Base-by-base conservation (phyloP, 2,329 filamentous ascomycete species). In the Neodidymelliopsis sp. region DNA sequence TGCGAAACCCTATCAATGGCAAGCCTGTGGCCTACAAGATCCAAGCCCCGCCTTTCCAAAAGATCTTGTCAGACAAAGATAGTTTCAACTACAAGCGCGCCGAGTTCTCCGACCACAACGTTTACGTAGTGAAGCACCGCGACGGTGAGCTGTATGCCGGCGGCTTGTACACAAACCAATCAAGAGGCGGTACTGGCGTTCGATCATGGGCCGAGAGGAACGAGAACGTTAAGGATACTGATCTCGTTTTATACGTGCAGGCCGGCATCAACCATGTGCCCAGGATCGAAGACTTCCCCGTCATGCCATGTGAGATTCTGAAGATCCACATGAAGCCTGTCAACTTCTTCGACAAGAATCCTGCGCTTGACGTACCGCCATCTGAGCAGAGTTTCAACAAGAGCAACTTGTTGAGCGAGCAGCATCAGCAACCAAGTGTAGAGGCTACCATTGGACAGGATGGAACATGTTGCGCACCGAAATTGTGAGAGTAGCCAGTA, bases 91-190 rank as follows among this genome's bases (percentile, higher is more conserved):
- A 78, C 74, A 82, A 81, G 64, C 79, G 82, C 25, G 83, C 81
- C 11, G 80, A 81, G 36, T 85, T 85, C 57, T 79, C 82, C 3
- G 77, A 82, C 56, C 79, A 83, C 60, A 79, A 82, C 49, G 75
- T 85, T 25, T 85, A 83, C 69, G 82, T 84, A 13, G 78, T 80
- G 24, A 77, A 78, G 53, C 78, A 86, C 68, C 74, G 74, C 27
- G 83, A 85, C 59, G 78, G 80, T 45, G 82, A 86, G 67, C 72
- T 85, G 2, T 85, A 78, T 66, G 79, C 83, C 0, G 84, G 82
- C 2, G 84, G 84, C 4, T 75, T 79, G 43, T 84, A 84, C 65
- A 82, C 83, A 0, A 84, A 83, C 57, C 84, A 86, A 64, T 86
- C 82, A 25, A 70, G 79, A 57, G 76, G 81, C 45, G 69, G 79